Evolutionary conservation across 2,329 filamentous ascomycete species (phyloP).

Genomic region (Neonectria ditissima): DNA sequence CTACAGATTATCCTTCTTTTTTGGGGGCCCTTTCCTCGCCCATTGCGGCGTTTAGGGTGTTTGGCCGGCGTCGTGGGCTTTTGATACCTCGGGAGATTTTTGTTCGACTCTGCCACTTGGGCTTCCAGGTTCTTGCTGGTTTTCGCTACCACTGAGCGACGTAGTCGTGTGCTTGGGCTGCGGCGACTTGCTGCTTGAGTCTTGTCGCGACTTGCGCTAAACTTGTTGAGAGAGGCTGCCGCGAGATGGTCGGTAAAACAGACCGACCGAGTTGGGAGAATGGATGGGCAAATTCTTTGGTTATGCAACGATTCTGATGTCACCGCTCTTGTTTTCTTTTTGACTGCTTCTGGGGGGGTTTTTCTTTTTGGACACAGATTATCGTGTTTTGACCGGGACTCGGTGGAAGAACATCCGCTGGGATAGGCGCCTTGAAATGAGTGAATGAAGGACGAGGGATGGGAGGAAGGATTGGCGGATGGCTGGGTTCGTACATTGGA

Average conservation of each 20-base stretch:
- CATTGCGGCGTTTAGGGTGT: conserved; percentile 47
- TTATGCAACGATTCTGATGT: conserved; percentile 24
- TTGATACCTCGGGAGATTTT: conserved; percentile 46
- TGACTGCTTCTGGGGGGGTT: conserved; percentile 1
- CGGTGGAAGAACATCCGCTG: conserved; percentile 4
- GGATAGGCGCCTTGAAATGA: conserved; percentile 26
- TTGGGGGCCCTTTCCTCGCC: conserved; percentile 28
- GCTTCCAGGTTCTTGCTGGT: conserved; percentile 13
- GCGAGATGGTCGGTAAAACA: conserved; percentile 8
- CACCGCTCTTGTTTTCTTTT: conserved; percentile 4
- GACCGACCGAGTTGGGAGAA: conserved; percentile 2
- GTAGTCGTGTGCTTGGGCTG: conserved; percentile 22
- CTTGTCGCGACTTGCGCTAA: neutral
- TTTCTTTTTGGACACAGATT: neutral
- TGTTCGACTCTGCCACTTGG: conserved; percentile 11
- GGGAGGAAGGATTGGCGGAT: conserved; percentile 1
- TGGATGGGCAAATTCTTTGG: conserved; percentile 9
- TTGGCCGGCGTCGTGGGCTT: conserved; percentile 47
- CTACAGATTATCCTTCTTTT: conserved; percentile 29
- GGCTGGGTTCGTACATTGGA: conserved; percentile 24
- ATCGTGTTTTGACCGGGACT: conserved; percentile 1
- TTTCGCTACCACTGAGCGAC: conserved; percentile 20
- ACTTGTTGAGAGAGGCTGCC: neutral
- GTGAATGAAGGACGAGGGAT: conserved; percentile 20
- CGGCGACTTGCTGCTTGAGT: neutral